Percentiles rank a stretch among this genome's conserved stretches.
Conservation (phyloP, 495 filamentous ascomycete species). For the Pyrenula aspistea region DNA sequence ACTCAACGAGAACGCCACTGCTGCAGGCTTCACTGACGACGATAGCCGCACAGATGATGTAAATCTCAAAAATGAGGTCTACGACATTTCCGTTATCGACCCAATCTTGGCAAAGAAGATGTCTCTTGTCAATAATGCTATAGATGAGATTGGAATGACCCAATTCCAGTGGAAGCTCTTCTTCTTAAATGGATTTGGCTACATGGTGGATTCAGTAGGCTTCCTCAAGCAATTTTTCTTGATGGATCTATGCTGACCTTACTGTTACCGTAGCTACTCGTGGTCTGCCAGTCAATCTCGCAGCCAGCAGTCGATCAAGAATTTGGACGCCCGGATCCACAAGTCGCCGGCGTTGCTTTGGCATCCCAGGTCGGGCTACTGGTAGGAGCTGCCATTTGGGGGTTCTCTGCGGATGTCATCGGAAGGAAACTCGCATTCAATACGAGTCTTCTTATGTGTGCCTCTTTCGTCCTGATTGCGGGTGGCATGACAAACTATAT, state of each 20-base stretch:
- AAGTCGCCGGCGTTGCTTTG: slow-evolving; percentile 18
- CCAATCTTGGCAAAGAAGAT: slow-evolving; percentile 16
- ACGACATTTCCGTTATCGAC: slow-evolving; percentile 9
- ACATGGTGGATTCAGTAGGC: slow-evolving; percentile 21
- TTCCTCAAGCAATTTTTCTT: slow-evolving; percentile 1
- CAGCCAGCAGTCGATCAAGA: slow-evolving; percentile 20
- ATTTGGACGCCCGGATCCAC: slow-evolving; percentile 14
- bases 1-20: slow-evolving; percentile 1
- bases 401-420: slow-evolving; percentile 27
- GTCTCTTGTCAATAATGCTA: slow-evolving; percentile 16
- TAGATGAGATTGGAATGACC: slow-evolving; percentile 22
- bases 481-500: slow-evolving; percentile 19
- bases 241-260: not conserved
- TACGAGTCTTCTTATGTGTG: slow-evolving; percentile 24
- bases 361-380: slow-evolving; percentile 23
- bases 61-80: slow-evolving; percentile 7
- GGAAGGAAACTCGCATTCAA: slow-evolving; percentile 30
- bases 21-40: slow-evolving; percentile 1
- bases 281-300: slow-evolving; percentile 23
- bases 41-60: slow-evolving; percentile 3
- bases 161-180: slow-evolving; percentile 21
- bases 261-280: slow-evolving; percentile 16
- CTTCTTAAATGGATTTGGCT: slow-evolving; percentile 24
- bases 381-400: slow-evolving; percentile 26
- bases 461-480: slow-evolving; percentile 18